These are phyloP conservation scores for Eimeria acervulina DNA, from an alignment of 169 alveolate genomes.

Conservation along the genomic window DNA sequence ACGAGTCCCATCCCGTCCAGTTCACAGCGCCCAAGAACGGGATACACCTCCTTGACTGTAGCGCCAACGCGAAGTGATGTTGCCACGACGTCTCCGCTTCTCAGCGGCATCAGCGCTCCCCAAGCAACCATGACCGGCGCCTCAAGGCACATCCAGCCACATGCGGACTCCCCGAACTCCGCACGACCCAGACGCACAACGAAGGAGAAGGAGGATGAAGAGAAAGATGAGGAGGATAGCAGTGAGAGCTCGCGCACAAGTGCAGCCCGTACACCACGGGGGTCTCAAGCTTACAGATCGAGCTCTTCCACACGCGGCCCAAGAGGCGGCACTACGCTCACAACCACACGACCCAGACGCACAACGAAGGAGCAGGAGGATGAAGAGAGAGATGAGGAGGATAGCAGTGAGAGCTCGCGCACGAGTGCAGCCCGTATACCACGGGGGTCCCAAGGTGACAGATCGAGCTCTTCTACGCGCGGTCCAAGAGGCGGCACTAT, in stretches of 20 bases:
- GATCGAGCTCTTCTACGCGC: background rate
- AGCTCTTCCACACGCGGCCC: background rate
- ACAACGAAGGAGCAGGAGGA: background rate
- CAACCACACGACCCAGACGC: conserved; percentile 7
- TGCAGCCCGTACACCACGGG: background rate
- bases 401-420: background rate
- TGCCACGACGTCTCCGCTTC: background rate
- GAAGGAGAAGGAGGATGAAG: background rate
- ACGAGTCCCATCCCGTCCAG: background rate
- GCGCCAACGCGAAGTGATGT: background rate
- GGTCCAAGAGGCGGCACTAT: background rate
- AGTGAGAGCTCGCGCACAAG: conserved; percentile 5
- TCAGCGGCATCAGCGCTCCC: background rate
- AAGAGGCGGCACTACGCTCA: conserved; percentile 4
- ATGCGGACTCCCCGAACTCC: too few species aligned
- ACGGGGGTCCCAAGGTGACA: background rate
- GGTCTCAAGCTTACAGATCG: background rate
- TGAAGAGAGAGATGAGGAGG: background rate
- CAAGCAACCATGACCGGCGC: background rate
- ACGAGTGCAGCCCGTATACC: conserved; percentile 2
- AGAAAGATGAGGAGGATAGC: background rate
- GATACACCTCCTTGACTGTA: background rate
- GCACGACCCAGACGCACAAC: conserved; percentile 28
- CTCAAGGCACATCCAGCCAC: background rate
- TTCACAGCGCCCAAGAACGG: background rate